A percentile compares a stretch with the other conserved stretches of the same genome.
Conservation (phyloP, 108 stramenopile species). For the Fragilaria crotonensis region DNA sequence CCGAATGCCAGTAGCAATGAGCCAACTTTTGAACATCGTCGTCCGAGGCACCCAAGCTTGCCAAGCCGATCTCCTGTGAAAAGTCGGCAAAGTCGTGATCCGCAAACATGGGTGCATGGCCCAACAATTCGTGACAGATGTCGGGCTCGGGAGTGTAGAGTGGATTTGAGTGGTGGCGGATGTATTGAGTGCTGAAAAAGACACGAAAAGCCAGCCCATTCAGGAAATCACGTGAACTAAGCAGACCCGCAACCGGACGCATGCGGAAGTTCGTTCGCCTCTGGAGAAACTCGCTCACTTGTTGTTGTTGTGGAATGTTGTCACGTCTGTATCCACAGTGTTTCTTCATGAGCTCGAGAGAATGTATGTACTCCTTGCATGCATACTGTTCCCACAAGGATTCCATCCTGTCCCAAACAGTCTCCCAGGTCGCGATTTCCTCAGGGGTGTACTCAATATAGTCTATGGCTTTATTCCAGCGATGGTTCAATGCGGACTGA, state of each 20-base stretch:
- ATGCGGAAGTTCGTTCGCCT: constrained; percentile 76
- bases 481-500: constrained; percentile 51
- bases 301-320: constrained; percentile 81
- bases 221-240: constrained; percentile 93
- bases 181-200: constrained; percentile 97
- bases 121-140: constrained; percentile 90
- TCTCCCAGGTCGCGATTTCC: constrained; percentile 88
- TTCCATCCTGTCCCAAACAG: constrained; percentile 87
- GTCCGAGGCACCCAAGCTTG: constrained; percentile 89
- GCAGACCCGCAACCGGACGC: constrained; percentile 91
- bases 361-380: constrained; percentile 79
- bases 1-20: constrained; percentile 53
- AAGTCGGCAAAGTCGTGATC: constrained; percentile 96
- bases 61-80: constrained; percentile 93
- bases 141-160: constrained; percentile 95
- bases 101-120: constrained; percentile 97
- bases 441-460: constrained; percentile 80
- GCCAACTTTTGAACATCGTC: constrained; percentile 88
- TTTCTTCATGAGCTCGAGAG: constrained; percentile 65
- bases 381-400: constrained; percentile 79
- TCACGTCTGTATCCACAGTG: constrained; percentile 81
- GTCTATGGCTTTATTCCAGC: constrained; percentile 69
- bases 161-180: constrained; percentile 82
- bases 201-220: constrained; percentile 93
- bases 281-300: constrained; percentile 79